Conservation (phyloP, 768 basidiomycete genomes). For the Phlebiopsis flavidoalba region DNA sequence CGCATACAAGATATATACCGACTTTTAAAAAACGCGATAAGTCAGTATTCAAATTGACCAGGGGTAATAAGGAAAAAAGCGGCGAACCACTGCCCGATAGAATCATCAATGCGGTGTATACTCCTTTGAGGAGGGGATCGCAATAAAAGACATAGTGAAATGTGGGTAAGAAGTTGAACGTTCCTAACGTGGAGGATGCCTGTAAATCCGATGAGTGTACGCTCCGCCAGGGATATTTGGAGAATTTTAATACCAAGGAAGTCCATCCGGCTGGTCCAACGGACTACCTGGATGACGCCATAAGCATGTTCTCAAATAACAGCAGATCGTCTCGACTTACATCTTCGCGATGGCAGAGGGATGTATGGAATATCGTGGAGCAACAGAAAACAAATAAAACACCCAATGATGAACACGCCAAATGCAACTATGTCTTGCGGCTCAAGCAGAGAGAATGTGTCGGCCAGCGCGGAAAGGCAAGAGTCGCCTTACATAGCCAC, state of each 20-base stretch:
- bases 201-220: too few relatives aligned
- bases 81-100: neutral
- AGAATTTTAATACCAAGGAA: neutral
- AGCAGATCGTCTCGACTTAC: neutral
- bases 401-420: neutral
- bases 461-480: neutral
- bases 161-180: neutral
- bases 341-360: slow-evolving; percentile 2
- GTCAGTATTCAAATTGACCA: neutral
- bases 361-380: neutral
- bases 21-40: neutral
- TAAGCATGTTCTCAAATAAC: neutral
- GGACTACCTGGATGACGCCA: neutral
- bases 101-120: neutral
- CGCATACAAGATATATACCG: neutral
- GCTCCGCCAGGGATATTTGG: too few relatives aligned
- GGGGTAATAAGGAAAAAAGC: neutral
- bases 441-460: neutral
- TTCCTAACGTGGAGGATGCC: neutral
- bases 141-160: neutral
- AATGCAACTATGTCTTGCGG: neutral
- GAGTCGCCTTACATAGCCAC: neutral
- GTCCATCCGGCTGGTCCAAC: neutral
- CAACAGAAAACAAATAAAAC: neutral
- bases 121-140: neutral